Conservation (phyloP, 495 filamentous ascomycete genomes). For the Penicillium diatomitis region DNA sequence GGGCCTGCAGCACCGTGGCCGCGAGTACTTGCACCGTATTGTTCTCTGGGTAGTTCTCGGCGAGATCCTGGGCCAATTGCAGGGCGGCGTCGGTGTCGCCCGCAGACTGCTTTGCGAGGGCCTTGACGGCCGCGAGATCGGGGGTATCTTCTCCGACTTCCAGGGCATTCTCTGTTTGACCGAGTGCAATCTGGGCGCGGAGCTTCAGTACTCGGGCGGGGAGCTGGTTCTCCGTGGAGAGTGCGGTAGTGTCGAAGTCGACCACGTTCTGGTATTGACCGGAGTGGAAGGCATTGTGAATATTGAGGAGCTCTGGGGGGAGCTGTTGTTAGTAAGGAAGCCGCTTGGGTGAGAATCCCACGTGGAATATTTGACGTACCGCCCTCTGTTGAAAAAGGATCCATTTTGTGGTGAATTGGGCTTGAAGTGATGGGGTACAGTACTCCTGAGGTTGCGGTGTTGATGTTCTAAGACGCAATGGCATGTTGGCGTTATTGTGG, state of each 20-base stretch:
- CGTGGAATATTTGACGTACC: slow-evolving; percentile 32
- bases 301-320: slow-evolving; percentile 77
- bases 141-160: slow-evolving; percentile 54
- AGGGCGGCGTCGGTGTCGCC: slow-evolving; percentile 56
- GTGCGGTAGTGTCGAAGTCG: slow-evolving; percentile 66
- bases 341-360: neutral
- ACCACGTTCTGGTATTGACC: slow-evolving; percentile 77
- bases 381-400: slow-evolving; percentile 91
- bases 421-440: slow-evolving; percentile 4
- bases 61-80: slow-evolving; percentile 54
- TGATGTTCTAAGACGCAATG: slow-evolving; percentile 15
- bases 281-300: slow-evolving; percentile 92
- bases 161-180: slow-evolving; percentile 63
- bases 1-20: slow-evolving; percentile 67
- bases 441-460: slow-evolving; percentile 11
- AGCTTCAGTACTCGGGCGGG: slow-evolving; percentile 72
- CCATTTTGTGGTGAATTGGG: slow-evolving; percentile 48
- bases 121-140: slow-evolving; percentile 69
- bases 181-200: slow-evolving; percentile 73
- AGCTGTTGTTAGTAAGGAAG: neutral
- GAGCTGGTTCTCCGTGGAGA: slow-evolving; percentile 67
- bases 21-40: slow-evolving; percentile 69
- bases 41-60: slow-evolving; percentile 58
- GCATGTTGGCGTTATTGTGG: slow-evolving; percentile 16
- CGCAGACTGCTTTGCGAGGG: slow-evolving; percentile 58